Evolutionary conservation across 257 asterid genomes (phyloP).

Genomic region (Solanum gracilifrons): DNA sequence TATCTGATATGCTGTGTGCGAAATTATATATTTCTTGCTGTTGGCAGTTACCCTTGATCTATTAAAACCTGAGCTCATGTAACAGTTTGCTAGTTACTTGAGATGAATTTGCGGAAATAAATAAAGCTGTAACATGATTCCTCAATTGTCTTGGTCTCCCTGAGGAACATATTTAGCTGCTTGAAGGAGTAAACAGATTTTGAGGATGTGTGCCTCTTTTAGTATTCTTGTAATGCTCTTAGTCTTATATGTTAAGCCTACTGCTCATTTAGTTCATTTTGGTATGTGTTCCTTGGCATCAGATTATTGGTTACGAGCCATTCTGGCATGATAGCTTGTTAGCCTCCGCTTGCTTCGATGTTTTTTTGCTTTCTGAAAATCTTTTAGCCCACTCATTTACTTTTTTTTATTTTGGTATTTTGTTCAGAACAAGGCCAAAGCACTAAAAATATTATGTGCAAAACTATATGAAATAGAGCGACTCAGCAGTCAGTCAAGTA

Average conservation of each 20-base stretch:
- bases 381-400: not conserved
- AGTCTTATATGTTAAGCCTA: not conserved
- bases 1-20: not conserved
- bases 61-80: not conserved
- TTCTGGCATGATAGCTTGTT: not conserved
- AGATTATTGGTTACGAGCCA: not conserved
- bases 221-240: not conserved
- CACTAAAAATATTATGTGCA: constrained; percentile 76
- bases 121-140: not conserved
- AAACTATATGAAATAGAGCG: constrained; percentile 80
- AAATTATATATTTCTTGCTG: not conserved
- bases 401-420: not conserved
- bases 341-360: not conserved
- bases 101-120: not conserved
- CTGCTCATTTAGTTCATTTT: not conserved
- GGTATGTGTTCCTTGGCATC: not conserved
- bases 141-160: not conserved
- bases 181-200: not conserved
- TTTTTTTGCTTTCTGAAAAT: too few species aligned
- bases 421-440: constrained; percentile 78
- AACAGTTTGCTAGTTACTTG: not conserved
- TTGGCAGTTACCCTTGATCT: not conserved
- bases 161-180: not conserved
- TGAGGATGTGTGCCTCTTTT: not conserved
- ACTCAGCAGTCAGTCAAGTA: constrained; percentile 43